Evolutionary conservation across 2,329 filamentous ascomycete species (phyloP).

Genomic region (Claviceps digitariae): DNA sequence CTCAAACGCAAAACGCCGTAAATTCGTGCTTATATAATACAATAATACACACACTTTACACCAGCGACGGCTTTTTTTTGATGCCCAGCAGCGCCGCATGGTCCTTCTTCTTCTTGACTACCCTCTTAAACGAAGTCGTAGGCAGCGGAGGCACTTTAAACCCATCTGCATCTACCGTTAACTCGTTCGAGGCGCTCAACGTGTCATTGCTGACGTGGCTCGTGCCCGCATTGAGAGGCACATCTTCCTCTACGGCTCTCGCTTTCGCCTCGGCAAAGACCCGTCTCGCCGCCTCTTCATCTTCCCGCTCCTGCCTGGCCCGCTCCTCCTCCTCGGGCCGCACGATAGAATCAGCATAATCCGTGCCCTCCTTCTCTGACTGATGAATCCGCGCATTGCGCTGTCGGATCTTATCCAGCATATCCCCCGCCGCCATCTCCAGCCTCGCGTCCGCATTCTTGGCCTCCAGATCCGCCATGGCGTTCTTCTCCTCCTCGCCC

Average conservation of each 20-base stretch:
- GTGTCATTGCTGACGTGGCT: neutral
- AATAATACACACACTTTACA: slow-evolving; percentile 19
- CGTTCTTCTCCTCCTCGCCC: slow-evolving; percentile 61
- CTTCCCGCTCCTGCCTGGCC: slow-evolving; percentile 60
- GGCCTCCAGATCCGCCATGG: slow-evolving; percentile 88
- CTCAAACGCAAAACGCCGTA: too few relatives aligned
- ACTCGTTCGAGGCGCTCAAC: slow-evolving; percentile 11
- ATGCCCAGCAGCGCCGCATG: slow-evolving; percentile 63
- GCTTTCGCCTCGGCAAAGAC: slow-evolving; percentile 58
- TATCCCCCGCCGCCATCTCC: slow-evolving; percentile 95
- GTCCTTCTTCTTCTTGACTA: slow-evolving; percentile 80
- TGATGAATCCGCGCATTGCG: slow-evolving; percentile 79
- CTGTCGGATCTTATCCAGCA: slow-evolving; percentile 84
- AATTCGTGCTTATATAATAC: neutral
- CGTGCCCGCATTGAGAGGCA: neutral
- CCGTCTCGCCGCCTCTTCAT: slow-evolving; percentile 63
- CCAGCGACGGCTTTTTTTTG: slow-evolving; percentile 62
- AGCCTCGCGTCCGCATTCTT: slow-evolving; percentile 87
- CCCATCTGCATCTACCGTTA: slow-evolving; percentile 12
- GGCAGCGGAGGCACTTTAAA: slow-evolving; percentile 7
- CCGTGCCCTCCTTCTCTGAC: slow-evolving; percentile 53
- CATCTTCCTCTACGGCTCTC: slow-evolving; percentile 36
- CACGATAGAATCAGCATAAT: slow-evolving; percentile 42
- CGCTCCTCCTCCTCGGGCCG: slow-evolving; percentile 44
- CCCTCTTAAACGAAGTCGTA: slow-evolving; percentile 56